Base-by-base conservation (phyloP, 164 flowering plant species). In the Dillenia turbinata region DNA sequence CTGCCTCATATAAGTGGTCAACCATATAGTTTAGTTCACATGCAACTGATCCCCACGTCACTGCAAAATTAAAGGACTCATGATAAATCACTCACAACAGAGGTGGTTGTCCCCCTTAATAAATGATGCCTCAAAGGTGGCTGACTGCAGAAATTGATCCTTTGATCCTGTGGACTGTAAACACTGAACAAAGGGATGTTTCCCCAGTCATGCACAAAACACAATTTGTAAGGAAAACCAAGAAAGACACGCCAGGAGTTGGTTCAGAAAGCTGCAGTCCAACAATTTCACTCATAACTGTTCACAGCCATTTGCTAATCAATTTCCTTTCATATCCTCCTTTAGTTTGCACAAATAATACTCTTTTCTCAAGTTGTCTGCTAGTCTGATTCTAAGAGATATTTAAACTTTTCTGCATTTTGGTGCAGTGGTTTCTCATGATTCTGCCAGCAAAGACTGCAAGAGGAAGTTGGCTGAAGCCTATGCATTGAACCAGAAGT, bases 361-460 rank as follows among this genome's bases (percentile, higher is more conserved):
- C 40, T 26, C 40, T 26, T 1, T 26, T 26, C 5, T 5, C 40
- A 0, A 24, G 40, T 26, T 26, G 40, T 26, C 40, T 26, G 40
- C 40, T 26, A 26, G 40, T 5, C 40, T 26, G 40, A 2, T 26
- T 26, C 40, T 2, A 26, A 26, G 40, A 26, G 40, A 26, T 26
- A 26, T 40, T 40, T 49, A 5, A 51, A 16, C 17, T n/a, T 62
- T 43, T 54, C 46, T 16, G 14, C 49, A 3, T 40, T 60, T 14
- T 65, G 58, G 71, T 72, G 26, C 87, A 90, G 97, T 93, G 79
- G 87, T 89, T 40, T 66, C 65, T 54, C 98, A 93, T 78, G 90
- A 81, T 72, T n/a, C 64, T 47, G 98, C 91, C 26, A 87, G 87
- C 75, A 87, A 90, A 68, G 97, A 86, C 44, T 93, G 98, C 75